A percentile compares a stretch with the other conserved stretches of the same genome.
These are phyloP conservation scores for Isoetes engelmannii DNA, from an alignment of 83 land plant species.

Conservation along the genomic window DNA sequence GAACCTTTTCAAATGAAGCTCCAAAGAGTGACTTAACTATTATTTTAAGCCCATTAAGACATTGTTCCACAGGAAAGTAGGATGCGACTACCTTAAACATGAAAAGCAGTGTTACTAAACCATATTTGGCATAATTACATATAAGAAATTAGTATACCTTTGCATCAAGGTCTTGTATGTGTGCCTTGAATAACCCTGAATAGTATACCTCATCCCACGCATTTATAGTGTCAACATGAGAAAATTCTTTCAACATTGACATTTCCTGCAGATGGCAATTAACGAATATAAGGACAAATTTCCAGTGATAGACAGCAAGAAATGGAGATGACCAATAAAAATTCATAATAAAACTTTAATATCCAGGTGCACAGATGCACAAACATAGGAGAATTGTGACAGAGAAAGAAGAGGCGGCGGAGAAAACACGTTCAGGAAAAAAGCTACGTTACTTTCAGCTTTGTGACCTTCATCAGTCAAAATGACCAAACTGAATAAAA, in stretches of 20 bases:
- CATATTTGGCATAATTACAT: neutral
- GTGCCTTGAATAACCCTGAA: slow-evolving; percentile 29
- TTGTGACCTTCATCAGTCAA: neutral
- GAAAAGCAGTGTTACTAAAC: slow-evolving; percentile 1
- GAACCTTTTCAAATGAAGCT: slow-evolving; percentile 54
- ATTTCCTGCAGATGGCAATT: slow-evolving; percentile 15
- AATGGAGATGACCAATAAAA: too few relatives aligned
- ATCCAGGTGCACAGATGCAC: too few relatives aligned
- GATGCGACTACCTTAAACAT: slow-evolving; percentile 68
- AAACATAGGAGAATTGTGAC: too few relatives aligned
- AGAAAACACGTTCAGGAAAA: too few relatives aligned
- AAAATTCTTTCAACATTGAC: slow-evolving; percentile 25
- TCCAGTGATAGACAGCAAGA: too few relatives aligned
- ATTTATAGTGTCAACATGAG: slow-evolving; percentile 16
- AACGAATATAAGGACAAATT: neutral
- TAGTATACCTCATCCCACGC: slow-evolving; percentile 37
- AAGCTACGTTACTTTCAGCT: too few relatives aligned
- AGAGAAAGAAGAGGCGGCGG: too few relatives aligned
- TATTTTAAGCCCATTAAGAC: slow-evolving; percentile 75
- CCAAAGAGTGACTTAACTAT: slow-evolving; percentile 78
- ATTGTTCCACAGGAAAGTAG: slow-evolving; percentile 74
- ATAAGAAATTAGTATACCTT: slow-evolving; percentile 19
- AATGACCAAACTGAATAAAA: neutral
- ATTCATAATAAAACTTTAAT: too few relatives aligned
- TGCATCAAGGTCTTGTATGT: slow-evolving; percentile 23